Percentiles rank a stretch among this genome's conserved stretches.
These are phyloP conservation scores for Leptodermis oblonga DNA, from an alignment of 257 asterid species.

Conservation along the genomic window DNA sequence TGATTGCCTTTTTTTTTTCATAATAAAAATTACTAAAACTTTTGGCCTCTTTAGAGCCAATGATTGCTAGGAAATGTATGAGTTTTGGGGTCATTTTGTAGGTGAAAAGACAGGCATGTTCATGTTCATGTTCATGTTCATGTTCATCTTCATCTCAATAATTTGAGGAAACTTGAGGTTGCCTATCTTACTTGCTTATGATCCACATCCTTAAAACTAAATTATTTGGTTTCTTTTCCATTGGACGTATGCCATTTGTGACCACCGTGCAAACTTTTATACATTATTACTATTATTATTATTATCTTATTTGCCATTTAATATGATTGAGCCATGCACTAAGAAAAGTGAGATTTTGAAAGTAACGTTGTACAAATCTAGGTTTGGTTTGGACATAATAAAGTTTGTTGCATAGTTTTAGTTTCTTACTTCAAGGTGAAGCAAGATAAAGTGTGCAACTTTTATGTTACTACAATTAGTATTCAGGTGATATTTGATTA, in stretches of 20 bases:
- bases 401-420: no score
- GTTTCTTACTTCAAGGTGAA: no score
- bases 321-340: not conserved
- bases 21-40: not conserved
- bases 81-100: slow-evolving; percentile 8
- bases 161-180: slow-evolving; percentile 3
- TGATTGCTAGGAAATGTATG: not conserved
- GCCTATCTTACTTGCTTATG: not conserved
- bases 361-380: slow-evolving; percentile 4
- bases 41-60: not conserved
- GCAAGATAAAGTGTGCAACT: no score
- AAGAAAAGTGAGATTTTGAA: not conserved
- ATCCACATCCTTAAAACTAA: not conserved
- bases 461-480: no score
- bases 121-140: slow-evolving; percentile 1
- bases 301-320: not conserved
- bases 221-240: slow-evolving; percentile 8
- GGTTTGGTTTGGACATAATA: not conserved
- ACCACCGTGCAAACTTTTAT: slow-evolving; percentile 8
- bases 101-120: not conserved
- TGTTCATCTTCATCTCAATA: not conserved
- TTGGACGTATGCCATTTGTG: slow-evolving; percentile 14
- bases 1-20: no score
- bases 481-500: no score
- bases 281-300: not conserved